Conservation (phyloP, 108 stramenopile species). For the Skeletonema menzelii region DNA sequence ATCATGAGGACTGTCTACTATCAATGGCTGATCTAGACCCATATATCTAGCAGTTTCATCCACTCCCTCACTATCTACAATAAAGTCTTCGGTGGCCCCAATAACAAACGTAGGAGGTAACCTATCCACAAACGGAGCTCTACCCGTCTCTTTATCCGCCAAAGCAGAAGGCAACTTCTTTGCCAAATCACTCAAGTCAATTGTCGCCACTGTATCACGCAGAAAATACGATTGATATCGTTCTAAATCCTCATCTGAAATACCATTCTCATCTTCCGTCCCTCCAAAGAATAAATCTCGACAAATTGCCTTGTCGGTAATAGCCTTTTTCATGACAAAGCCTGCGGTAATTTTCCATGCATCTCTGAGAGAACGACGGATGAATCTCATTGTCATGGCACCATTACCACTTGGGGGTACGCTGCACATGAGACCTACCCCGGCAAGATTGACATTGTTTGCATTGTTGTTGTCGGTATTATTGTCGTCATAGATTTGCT, state of each 20-base stretch:
- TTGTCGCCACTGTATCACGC: conserved; percentile 42
- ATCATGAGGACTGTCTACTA: conserved; percentile 58
- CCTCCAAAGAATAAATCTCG: conserved; percentile 50
- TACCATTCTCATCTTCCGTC: conserved; percentile 40
- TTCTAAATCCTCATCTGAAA: conserved; percentile 56
- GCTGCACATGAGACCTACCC: conserved; percentile 71
- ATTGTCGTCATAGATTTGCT: conserved; percentile 26
- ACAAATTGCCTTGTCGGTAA: conserved; percentile 32
- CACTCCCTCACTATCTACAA: conserved; percentile 55
- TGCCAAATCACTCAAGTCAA: conserved; percentile 49
- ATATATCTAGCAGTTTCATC: conserved; percentile 48
- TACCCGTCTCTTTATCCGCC: conserved; percentile 26
- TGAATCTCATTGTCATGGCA: conserved; percentile 50
- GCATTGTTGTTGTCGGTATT: background rate
- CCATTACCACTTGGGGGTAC: conserved; percentile 89
- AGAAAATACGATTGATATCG: conserved; percentile 47
- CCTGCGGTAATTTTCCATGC: conserved; percentile 52
- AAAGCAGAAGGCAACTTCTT: conserved; percentile 35
- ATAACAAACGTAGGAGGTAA: conserved; percentile 46
- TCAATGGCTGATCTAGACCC: conserved; percentile 20
- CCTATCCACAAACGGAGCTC: conserved; percentile 36
- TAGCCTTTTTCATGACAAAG: conserved; percentile 54
- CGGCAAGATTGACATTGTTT: conserved; percentile 38
- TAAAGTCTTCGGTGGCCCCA: conserved; percentile 51
- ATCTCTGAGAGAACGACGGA: conserved; percentile 35